Conservation (phyloP, 2,329 filamentous ascomycete genomes). For the Aspergillus persii region DNA sequence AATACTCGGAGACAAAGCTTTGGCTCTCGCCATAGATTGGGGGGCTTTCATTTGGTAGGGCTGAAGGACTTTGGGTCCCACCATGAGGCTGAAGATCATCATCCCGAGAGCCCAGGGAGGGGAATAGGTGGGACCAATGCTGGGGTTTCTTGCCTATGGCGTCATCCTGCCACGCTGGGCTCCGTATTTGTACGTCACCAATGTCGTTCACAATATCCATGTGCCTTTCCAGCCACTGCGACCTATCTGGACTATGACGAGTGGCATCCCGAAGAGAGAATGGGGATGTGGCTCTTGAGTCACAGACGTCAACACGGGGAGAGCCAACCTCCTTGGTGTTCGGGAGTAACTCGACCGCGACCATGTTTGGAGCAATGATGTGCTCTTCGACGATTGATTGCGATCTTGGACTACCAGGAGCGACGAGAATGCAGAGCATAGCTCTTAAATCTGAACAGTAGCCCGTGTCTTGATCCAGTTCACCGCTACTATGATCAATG, state of each 20-base stretch:
- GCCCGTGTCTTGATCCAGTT: slow-evolving; percentile 11
- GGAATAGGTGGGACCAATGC: slow-evolving; percentile 7
- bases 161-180: background rate
- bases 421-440: slow-evolving; percentile 16
- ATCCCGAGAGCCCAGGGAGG: slow-evolving; percentile 1
- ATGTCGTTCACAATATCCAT: background rate
- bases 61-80: slow-evolving; percentile 2
- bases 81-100: background rate
- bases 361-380: slow-evolving; percentile 3
- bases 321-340: background rate
- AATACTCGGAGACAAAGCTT: background rate
- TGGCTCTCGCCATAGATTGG: background rate
- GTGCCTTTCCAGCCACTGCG: background rate
- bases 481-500: slow-evolving; percentile 26
- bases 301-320: background rate
- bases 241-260: slow-evolving; percentile 4
- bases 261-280: background rate
- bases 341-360: background rate
- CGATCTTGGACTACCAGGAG: slow-evolving; percentile 9
- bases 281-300: background rate
- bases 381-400: slow-evolving; percentile 6
- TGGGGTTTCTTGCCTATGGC: slow-evolving; percentile 3
- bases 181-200: slow-evolving; percentile 7
- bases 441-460: slow-evolving; percentile 18
- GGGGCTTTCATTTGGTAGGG: slow-evolving; percentile 1